Conservation (phyloP, 345 rosid species). For the Microthlaspi erraticum region DNA sequence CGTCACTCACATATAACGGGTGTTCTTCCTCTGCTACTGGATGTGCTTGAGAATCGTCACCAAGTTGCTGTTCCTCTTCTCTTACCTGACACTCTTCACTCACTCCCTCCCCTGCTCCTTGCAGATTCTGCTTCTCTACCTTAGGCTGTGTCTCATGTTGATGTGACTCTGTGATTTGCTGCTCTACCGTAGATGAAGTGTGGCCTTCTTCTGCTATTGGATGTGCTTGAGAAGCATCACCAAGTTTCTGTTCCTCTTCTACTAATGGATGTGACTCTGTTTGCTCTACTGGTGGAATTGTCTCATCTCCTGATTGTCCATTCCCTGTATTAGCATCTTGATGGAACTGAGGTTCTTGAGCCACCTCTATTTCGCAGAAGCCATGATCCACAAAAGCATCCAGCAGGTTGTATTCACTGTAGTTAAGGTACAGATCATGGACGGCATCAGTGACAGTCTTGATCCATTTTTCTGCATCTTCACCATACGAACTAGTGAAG, state of each 20-base stretch:
- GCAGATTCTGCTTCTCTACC: constrained; percentile 54
- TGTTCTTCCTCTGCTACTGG: constrained; percentile 44
- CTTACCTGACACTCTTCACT: constrained; percentile 37
- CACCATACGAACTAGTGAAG: constrained; percentile 67
- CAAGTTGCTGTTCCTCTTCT: constrained; percentile 38
- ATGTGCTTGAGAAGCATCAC: constrained; percentile 36
- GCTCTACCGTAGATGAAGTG: not conserved
- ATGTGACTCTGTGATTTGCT: constrained; percentile 33
- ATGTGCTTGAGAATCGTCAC: constrained; percentile 37
- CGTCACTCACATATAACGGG: constrained; percentile 10
- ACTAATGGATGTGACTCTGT: constrained; percentile 4
- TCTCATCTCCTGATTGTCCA: constrained; percentile 26
- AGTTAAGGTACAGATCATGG: constrained; percentile 68
- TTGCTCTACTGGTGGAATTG: constrained; percentile 29
- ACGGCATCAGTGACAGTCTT: constrained; percentile 67
- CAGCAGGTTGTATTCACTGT: constrained; percentile 42
- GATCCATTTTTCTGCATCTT: constrained; percentile 56
- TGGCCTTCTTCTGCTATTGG: constrained; percentile 30
- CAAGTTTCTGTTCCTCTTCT: constrained; percentile 39
- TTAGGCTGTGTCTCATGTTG: constrained; percentile 14
- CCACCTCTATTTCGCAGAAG: constrained; percentile 46
- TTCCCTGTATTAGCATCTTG: constrained; percentile 35
- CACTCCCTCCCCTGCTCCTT: constrained; percentile 25
- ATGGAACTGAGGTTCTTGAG: constrained; percentile 51
- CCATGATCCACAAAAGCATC: constrained; percentile 35